Conservation (phyloP, 805 yeast species). For the Candida yuanshanica region DNA sequence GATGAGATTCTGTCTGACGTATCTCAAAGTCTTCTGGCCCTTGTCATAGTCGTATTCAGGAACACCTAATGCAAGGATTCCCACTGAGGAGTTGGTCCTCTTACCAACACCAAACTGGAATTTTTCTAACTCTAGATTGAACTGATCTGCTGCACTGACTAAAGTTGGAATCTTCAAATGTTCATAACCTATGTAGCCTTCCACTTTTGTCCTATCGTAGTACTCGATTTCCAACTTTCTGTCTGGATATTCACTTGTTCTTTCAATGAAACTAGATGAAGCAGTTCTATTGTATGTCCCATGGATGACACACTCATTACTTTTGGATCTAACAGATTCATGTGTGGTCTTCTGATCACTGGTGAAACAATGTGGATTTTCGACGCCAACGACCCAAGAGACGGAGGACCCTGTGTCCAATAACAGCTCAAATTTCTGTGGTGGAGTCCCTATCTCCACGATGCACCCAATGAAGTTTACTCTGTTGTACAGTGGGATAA, state of each 20-base stretch:
- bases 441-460: slow-evolving; percentile 15
- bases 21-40: slow-evolving; percentile 1
- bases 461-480: slow-evolving; percentile 5
- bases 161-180: slow-evolving; percentile 6
- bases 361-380: slow-evolving; percentile 11
- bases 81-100: slow-evolving; percentile 27
- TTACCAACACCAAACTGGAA: slow-evolving; percentile 27
- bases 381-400: slow-evolving; percentile 27
- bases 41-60: slow-evolving; percentile 8
- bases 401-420: slow-evolving; percentile 32
- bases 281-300: slow-evolving; percentile 6
- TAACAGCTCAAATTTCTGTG: slow-evolving; percentile 24
- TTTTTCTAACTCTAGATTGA: background rate
- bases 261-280: slow-evolving; percentile 2
- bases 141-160: background rate
- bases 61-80: slow-evolving; percentile 42
- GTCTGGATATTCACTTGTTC: background rate
- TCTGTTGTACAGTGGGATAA: slow-evolving; percentile 9
- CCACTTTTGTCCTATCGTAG: slow-evolving; percentile 3
- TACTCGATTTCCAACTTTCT: slow-evolving; percentile 1
- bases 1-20: slow-evolving; percentile 8
- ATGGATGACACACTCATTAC: slow-evolving; percentile 3
- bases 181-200: slow-evolving; percentile 5
- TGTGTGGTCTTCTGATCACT: background rate
- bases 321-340: background rate